Evolutionary conservation across 164 flowering plant species (phyloP).

Genomic region (Kingdonia uniflora): DNA sequence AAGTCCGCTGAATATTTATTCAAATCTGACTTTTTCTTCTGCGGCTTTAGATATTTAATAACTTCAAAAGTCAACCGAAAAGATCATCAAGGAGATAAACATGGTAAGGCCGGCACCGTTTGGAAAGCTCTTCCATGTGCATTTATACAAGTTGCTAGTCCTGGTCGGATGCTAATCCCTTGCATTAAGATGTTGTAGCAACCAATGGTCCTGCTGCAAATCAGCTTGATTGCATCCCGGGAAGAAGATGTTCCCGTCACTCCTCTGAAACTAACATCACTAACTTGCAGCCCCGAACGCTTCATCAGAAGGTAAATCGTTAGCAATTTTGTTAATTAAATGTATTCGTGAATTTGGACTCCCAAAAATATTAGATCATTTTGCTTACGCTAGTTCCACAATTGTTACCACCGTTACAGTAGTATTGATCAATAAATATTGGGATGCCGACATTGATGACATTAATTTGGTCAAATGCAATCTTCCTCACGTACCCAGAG

Average conservation of each 20-base stretch:
- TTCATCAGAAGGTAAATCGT: too few relatives aligned
- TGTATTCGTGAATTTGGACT: background rate
- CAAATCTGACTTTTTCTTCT: too few relatives aligned
- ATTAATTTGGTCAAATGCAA: slow-evolving; percentile 16
- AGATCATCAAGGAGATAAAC: background rate
- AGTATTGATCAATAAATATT: slow-evolving; percentile 7
- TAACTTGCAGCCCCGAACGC: background rate
- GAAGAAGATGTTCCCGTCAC: background rate
- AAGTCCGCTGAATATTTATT: too few relatives aligned
- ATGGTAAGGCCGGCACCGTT: background rate
- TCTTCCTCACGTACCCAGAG: slow-evolving; percentile 25
- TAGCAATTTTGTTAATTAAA: background rate
- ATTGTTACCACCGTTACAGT: slow-evolving; percentile 1
- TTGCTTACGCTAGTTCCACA: background rate
- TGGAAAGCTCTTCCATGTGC: background rate
- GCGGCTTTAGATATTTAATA: too few relatives aligned
- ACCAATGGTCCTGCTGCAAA: background rate
- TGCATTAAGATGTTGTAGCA: background rate
- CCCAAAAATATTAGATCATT: slow-evolving; percentile 3
- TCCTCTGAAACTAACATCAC: slow-evolving; percentile 3
- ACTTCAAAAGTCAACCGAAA: too few relatives aligned
- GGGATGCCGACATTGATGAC: slow-evolving; percentile 10
- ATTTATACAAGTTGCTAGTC: background rate
- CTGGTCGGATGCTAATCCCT: background rate
- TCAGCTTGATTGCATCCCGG: background rate